Conservation (phyloP, 2,329 filamentous ascomycete genomes). For the Trichoderma sp. region DNA sequence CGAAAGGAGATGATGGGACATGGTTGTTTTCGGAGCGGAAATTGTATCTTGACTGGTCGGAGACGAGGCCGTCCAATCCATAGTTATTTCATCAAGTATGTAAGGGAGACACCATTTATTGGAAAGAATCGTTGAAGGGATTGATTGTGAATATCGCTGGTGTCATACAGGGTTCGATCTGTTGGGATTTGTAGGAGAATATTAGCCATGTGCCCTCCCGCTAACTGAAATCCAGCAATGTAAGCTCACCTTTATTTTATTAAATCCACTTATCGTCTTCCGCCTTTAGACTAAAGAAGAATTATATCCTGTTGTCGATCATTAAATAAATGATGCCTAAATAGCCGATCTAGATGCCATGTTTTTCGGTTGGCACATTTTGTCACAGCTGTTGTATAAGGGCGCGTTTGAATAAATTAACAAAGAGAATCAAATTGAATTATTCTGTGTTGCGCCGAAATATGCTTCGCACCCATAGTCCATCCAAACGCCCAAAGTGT, state of each 20-base stretch:
- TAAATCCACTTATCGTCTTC: not conserved
- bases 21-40: slow-evolving; percentile 18
- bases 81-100: not conserved
- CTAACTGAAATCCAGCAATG: fast-evolving
- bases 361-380: not conserved
- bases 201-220: not conserved
- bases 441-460: slow-evolving; percentile 13
- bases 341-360: not conserved
- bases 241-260: not conserved
- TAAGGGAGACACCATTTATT: not conserved
- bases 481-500: slow-evolving; percentile 11
- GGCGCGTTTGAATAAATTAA: not conserved
- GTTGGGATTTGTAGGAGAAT: not conserved
- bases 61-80: slow-evolving; percentile 5
- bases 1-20: not conserved
- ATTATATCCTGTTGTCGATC: not conserved
- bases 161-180: too few relatives aligned
- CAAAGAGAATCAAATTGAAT: not conserved
- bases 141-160: not conserved
- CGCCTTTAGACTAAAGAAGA: not conserved
- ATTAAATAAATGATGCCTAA: not conserved
- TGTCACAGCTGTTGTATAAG: not conserved
- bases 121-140: not conserved
- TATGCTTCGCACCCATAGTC: slow-evolving; percentile 4
- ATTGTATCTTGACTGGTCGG: slow-evolving; percentile 11